phyloP scores from a whole-genome alignment of 2,329 filamentous ascomycete species.

The Cercospora beticola region DNA sequence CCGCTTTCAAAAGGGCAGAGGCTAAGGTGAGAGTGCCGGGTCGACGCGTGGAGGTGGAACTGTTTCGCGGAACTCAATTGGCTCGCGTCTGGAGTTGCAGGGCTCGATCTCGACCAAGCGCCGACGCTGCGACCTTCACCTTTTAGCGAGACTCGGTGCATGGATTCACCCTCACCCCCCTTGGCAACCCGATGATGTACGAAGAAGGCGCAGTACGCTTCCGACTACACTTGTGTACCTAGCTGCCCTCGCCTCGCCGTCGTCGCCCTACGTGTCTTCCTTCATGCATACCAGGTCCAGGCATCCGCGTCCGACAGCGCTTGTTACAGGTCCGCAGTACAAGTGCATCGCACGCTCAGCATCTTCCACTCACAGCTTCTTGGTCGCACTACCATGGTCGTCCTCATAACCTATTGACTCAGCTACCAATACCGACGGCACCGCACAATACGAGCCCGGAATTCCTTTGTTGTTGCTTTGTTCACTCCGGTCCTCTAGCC shows the following conservation, averaged over 20 bases:
- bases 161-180: not conserved
- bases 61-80: not conserved
- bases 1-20: not conserved
- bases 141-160: not conserved
- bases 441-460: not conserved
- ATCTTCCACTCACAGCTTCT: not conserved
- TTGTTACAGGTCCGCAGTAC: constrained; percentile 1
- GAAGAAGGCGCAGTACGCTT: constrained; percentile 5
- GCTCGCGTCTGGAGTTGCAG: not conserved
- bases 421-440: not conserved
- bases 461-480: not conserved
- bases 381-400: constrained; percentile 4
- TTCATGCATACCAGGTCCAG: constrained; percentile 1
- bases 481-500: not conserved
- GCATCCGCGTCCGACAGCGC: not conserved
- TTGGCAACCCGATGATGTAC: constrained; percentile 5
- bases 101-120: not conserved
- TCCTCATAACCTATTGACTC: not conserved
- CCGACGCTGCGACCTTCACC: constrained; percentile 1
- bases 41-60: not conserved
- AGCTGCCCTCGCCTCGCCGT: not conserved
- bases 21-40: not conserved
- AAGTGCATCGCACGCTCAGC: not conserved
- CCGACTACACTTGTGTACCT: not conserved
- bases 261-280: not conserved